Conservation (phyloP, 2,329 filamentous ascomycete genomes). For the Fusarium foetens region DNA sequence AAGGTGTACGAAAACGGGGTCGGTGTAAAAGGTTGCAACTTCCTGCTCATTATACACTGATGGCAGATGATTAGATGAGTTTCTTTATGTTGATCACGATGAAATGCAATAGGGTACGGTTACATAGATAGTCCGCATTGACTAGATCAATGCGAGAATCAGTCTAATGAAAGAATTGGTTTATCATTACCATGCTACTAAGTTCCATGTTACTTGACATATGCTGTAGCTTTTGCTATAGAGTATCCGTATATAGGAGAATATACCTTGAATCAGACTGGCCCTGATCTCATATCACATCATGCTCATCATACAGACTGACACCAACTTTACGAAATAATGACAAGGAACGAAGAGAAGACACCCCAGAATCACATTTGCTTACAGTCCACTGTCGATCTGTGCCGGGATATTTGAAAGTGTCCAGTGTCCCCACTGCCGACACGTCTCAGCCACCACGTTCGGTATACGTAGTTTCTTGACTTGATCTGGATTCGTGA, state of each 20-base stretch:
- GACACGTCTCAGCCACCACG: conserved; percentile 63
- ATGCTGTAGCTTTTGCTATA: neutral
- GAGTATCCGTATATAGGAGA: conserved; percentile 3
- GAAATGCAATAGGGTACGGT: conserved; percentile 12
- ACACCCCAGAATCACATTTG: neutral
- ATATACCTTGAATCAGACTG: neutral
- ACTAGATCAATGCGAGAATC: neutral
- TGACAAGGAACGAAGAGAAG: neutral
- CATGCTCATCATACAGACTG: neutral
- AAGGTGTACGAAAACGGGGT: neutral
- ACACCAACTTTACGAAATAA: neutral
- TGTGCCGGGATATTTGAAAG: conserved; percentile 58
- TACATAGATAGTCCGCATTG: conserved; percentile 13
- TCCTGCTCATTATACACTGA: conserved; percentile 6
- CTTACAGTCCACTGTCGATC: conserved; percentile 64
- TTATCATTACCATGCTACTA: neutral
- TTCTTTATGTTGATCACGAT: conserved; percentile 31
- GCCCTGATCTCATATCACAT: neutral
- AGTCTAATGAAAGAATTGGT: conserved; percentile 7
- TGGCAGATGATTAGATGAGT: conserved; percentile 31
- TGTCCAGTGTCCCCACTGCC: conserved; percentile 63
- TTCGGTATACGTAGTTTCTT: conserved; percentile 55
- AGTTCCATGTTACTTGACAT: neutral
- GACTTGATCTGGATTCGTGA: conserved; percentile 56
- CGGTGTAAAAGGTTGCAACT: conserved; percentile 2